Evolutionary conservation across 2,329 filamentous ascomycete genomes (phyloP).

Genomic region (Diaporthe australafricana): DNA sequence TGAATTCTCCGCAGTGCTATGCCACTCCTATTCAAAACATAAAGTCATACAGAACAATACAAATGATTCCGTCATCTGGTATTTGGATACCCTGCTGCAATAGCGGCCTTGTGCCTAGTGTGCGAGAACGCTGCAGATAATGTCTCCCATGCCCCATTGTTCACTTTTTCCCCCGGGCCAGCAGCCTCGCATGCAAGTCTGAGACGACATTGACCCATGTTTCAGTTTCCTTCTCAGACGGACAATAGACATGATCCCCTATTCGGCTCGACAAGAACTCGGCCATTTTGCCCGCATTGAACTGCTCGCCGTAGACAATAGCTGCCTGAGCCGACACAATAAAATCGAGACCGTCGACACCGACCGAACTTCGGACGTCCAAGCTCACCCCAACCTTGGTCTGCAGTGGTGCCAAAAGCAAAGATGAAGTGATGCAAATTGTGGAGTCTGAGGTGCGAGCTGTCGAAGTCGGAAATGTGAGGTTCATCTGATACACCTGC

Average conservation of each 20-base stretch:
- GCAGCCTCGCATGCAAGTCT: slow-evolving; percentile 66
- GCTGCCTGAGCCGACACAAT: slow-evolving; percentile 64
- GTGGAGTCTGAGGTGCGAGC: slow-evolving; percentile 72
- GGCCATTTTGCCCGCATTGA: slow-evolving; percentile 80
- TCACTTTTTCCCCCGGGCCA: slow-evolving; percentile 66
- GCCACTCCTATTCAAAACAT: neutral
- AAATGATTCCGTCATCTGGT: neutral
- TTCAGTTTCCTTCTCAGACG: slow-evolving; percentile 49
- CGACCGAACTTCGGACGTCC: slow-evolving; percentile 60
- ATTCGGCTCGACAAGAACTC: slow-evolving; percentile 74
- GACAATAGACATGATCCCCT: slow-evolving; percentile 48
- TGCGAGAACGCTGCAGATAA: neutral
- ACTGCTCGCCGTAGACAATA: slow-evolving; percentile 82
- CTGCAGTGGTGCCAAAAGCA: slow-evolving; percentile 73
- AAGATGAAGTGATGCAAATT: slow-evolving; percentile 68
- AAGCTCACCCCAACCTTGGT: slow-evolving; percentile 77
- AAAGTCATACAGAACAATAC: neutral
- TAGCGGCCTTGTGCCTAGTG: neutral
- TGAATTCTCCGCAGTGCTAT: neutral
- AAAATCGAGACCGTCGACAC: slow-evolving; percentile 65
- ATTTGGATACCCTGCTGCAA: neutral
- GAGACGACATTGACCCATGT: slow-evolving; percentile 67
- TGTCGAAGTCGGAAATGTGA: slow-evolving; percentile 74
- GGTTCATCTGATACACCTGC: slow-evolving; percentile 70
- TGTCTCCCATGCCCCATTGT: neutral